Percentiles rank a stretch among this genome's conserved stretches.
Conservation (phyloP, 179 eudicot genomes). For the Silene noctiflora region DNA sequence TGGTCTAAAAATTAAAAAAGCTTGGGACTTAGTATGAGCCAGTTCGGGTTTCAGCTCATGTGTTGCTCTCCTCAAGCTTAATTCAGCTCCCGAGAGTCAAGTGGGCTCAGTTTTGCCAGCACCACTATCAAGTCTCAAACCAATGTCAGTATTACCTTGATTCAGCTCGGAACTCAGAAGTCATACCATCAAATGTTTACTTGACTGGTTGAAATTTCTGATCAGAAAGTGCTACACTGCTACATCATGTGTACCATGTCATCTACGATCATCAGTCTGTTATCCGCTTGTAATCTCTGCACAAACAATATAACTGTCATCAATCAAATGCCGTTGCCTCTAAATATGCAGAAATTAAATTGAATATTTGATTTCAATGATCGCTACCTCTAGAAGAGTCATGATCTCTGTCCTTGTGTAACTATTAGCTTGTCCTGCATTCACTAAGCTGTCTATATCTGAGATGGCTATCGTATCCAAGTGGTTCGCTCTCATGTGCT, state of each 20-base stretch:
- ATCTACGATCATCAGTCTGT: conserved; percentile 47
- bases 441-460: conserved; percentile 67
- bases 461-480: conserved; percentile 66
- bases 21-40: no score
- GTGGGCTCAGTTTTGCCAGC: no score
- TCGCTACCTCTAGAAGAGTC: conserved; percentile 68
- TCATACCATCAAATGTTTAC: conserved; percentile 4
- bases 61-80: no score
- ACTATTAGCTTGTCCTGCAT: conserved; percentile 52
- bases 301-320: neutral
- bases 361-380: neutral
- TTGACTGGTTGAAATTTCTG: conserved; percentile 8
- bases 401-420: conserved; percentile 62
- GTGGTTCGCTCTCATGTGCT: conserved; percentile 72
- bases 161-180: neutral
- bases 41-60: no score
- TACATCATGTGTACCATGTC: conserved; percentile 49
- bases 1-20: no score
- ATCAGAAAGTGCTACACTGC: conserved; percentile 15
- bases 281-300: conserved; percentile 48
- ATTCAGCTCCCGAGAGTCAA: no score
- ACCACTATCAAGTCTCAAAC: no score
- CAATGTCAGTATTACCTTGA: no score
- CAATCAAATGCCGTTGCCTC: neutral
- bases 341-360: neutral